phyloP scores from a whole-genome alignment of 768 basidiomycete genomes.

The Mycena rebaudengoi region DNA sequence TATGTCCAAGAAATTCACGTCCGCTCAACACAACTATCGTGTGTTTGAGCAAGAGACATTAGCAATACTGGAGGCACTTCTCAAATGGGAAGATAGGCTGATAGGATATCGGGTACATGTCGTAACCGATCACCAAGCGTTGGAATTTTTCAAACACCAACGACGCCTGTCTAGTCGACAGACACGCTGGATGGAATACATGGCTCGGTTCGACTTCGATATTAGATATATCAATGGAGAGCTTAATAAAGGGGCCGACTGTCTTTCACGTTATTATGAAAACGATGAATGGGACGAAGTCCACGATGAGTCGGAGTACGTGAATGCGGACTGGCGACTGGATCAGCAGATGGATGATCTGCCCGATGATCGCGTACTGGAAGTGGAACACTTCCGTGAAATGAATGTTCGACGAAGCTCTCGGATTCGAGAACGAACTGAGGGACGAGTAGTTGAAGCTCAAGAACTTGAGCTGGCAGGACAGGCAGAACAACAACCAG shows the following conservation, averaged over 20 bases:
- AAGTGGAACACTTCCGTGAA: slow-evolving; percentile 21
- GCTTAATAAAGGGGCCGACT: slow-evolving; percentile 39
- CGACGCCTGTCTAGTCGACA: slow-evolving; percentile 22
- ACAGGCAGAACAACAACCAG: no score
- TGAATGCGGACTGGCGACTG: slow-evolving; percentile 26
- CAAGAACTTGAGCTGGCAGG: no score
- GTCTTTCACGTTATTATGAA: slow-evolving; percentile 40
- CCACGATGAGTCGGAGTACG: slow-evolving; percentile 28
- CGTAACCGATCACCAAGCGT: slow-evolving; percentile 31
- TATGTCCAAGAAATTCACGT: slow-evolving; percentile 38
- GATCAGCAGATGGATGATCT: slow-evolving; percentile 31
- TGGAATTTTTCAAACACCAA: slow-evolving; percentile 39
- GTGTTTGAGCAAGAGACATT: slow-evolving; percentile 34
- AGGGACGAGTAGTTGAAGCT: slow-evolving; percentile 11
- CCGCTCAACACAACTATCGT: slow-evolving; percentile 39
- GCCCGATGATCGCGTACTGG: neutral
- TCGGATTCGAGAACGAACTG: slow-evolving; percentile 12
- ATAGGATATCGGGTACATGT: slow-evolving; percentile 34
- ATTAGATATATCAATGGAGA: slow-evolving; percentile 36
- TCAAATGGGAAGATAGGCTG: slow-evolving; percentile 44
- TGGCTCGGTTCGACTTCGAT: slow-evolving; percentile 36
- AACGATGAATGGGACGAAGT: slow-evolving; percentile 27
- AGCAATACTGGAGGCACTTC: slow-evolving; percentile 32
- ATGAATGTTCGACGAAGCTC: neutral
- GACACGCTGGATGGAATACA: slow-evolving; percentile 40